Conservation (phyloP, 805 yeast species). For the Metschnikowia santaceciliae region DNA sequence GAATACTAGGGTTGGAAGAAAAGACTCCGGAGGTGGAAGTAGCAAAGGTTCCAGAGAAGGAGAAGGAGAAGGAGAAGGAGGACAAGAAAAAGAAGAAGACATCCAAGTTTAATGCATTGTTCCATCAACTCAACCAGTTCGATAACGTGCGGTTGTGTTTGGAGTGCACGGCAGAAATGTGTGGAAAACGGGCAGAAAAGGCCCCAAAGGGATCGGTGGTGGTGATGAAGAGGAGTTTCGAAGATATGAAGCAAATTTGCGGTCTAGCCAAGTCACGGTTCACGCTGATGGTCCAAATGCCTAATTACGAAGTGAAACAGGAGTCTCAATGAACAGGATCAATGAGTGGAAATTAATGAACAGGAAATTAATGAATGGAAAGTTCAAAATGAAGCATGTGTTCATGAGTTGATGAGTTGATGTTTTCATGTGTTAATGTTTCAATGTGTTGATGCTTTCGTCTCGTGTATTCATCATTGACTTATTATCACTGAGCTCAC, state of each 20-base stretch:
- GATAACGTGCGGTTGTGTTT: conserved; percentile 27
- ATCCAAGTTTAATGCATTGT: conserved; percentile 18
- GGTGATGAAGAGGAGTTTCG: conserved; percentile 20
- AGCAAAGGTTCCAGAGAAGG: not conserved
- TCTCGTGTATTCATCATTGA: no score
- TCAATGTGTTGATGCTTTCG: no score
- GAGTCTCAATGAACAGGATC: no score
- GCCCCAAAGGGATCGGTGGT: conserved; percentile 23
- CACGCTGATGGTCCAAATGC: not conserved
- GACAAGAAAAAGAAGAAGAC: conserved; percentile 8
- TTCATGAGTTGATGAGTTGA: no score
- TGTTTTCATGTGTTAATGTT: no score
- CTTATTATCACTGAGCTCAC: no score
- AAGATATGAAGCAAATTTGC: conserved; percentile 21
- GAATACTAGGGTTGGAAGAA: conserved; percentile 3
- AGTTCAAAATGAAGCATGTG: no score
- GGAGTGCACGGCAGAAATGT: conserved; percentile 25
- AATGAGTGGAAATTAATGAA: no score
- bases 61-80: not conserved
- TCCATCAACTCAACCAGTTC: conserved; percentile 25
- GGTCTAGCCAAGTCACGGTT: conserved; percentile 18
- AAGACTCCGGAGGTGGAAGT: conserved; percentile 4
- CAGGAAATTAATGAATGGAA: no score
- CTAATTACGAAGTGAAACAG: not conserved
- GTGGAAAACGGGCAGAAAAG: conserved; percentile 17